Evolutionary conservation across 208 protist genomes (phyloP).

Genomic region (Leishmania gerbilli): DNA sequence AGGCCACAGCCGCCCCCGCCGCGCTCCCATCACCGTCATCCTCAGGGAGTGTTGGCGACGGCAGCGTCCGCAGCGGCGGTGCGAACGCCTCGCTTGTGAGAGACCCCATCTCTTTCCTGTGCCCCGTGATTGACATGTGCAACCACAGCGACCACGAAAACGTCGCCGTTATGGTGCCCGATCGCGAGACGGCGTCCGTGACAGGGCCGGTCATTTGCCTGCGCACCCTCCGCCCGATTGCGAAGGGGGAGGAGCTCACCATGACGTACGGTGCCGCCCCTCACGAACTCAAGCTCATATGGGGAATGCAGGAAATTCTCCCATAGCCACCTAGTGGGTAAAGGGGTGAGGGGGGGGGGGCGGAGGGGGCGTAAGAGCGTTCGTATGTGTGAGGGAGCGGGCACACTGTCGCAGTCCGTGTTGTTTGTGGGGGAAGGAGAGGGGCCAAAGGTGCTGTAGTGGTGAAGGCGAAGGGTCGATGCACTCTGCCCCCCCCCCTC

Average conservation of each 20-base stretch:
- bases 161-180: conserved; percentile 83
- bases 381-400: neutral
- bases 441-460: neutral
- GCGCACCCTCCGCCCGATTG: conserved; percentile 68
- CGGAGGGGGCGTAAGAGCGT: neutral
- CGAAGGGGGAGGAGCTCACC: conserved; percentile 77
- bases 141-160: conserved; percentile 83
- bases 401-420: neutral
- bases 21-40: conserved; percentile 7
- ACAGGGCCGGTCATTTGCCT: conserved; percentile 66
- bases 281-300: conserved; percentile 72
- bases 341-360: neutral
- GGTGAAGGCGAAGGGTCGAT: neutral
- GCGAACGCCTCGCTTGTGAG: conserved; percentile 34
- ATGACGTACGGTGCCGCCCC: conserved; percentile 73
- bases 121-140: conserved; percentile 86
- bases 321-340: conserved; percentile 7
- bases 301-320: conserved; percentile 74
- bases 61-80: neutral
- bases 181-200: conserved; percentile 21
- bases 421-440: neutral
- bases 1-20: conserved; percentile 21
- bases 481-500: neutral
- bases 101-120: conserved; percentile 79
- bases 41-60: neutral